Evolutionary conservation across 2,329 filamentous ascomycete genomes (phyloP).

Genomic region (Diaporthe amygdali): DNA sequence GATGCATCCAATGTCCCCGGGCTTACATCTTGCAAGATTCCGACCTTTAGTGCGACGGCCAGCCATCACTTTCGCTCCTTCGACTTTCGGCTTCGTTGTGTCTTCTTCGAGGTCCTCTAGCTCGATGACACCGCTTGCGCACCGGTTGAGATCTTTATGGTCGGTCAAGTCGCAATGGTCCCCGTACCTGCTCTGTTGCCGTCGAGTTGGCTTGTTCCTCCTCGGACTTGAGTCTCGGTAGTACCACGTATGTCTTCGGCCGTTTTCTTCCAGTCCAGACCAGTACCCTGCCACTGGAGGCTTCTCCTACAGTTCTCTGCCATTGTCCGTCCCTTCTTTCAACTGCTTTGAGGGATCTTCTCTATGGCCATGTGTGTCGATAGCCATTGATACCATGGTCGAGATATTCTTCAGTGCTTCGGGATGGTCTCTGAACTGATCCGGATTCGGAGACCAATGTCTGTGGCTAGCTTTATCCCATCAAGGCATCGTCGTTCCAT

Average conservation of each 20-base stretch:
- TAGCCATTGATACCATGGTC: not conserved
- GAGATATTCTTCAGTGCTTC: not conserved
- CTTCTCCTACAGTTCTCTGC: not conserved
- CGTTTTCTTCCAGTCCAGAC: not conserved
- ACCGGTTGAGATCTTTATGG: not conserved
- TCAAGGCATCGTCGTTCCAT: not conserved
- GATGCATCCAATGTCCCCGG: not conserved
- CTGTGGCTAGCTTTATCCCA: not conserved
- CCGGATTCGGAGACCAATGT: not conserved
- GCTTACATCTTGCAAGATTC: not conserved
- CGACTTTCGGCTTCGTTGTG: not conserved
- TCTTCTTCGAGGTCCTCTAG: not conserved
- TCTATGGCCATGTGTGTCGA: not conserved
- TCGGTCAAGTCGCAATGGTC: not conserved
- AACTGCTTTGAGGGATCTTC: not conserved
- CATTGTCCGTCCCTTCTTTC: constrained; percentile 12
- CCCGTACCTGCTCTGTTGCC: not conserved
- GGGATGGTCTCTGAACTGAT: not conserved
- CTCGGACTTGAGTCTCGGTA: not conserved
- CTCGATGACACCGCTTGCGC: not conserved
- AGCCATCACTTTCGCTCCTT: not conserved
- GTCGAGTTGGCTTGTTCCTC: not conserved
- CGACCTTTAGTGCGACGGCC: not conserved
- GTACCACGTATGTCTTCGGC: not conserved
- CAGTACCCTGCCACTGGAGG: not conserved